These are phyloP conservation scores for Mycosarcoma mackinlayi DNA, from an alignment of 1,284 basidiomycete species.

Conservation along the genomic window DNA sequence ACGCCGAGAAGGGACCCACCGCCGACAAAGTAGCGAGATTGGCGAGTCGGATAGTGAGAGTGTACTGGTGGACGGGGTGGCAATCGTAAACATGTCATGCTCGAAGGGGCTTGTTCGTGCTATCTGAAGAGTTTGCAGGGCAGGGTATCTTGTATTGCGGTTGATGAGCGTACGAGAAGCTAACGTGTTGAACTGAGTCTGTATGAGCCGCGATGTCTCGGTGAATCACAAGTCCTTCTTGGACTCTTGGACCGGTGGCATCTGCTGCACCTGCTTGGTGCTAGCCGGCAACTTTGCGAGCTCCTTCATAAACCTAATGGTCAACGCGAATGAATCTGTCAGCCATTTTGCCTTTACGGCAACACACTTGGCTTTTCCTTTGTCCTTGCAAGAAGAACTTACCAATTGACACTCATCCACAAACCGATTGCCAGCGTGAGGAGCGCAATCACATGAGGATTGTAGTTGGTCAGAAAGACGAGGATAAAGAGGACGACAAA, in stretches of 20 bases:
- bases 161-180: background rate
- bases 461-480: slow-evolving; percentile 63
- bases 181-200: background rate
- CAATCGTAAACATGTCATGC: too few species aligned
- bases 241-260: slow-evolving; percentile 22
- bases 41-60: background rate
- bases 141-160: background rate
- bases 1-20: slow-evolving; percentile 6
- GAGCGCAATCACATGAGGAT: slow-evolving; percentile 67
- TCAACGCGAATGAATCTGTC: background rate
- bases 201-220: background rate
- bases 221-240: slow-evolving; percentile 22
- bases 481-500: slow-evolving; percentile 65
- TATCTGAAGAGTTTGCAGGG: too few species aligned
- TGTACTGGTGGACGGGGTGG: background rate
- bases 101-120: too few species aligned
- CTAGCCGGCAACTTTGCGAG: slow-evolving; percentile 50
- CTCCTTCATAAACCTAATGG: slow-evolving; percentile 58
- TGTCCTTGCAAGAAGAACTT: too few species aligned
- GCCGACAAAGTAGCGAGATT: background rate
- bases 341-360: too few species aligned
- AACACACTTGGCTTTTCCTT: too few species aligned
- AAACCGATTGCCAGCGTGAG: slow-evolving; percentile 64
- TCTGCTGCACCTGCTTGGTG: slow-evolving; percentile 48
- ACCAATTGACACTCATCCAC: slow-evolving; percentile 69